Base-by-base conservation (phyloP, 2,329 filamentous ascomycete genomes). In the Rhynchosporium secalis region DNA sequence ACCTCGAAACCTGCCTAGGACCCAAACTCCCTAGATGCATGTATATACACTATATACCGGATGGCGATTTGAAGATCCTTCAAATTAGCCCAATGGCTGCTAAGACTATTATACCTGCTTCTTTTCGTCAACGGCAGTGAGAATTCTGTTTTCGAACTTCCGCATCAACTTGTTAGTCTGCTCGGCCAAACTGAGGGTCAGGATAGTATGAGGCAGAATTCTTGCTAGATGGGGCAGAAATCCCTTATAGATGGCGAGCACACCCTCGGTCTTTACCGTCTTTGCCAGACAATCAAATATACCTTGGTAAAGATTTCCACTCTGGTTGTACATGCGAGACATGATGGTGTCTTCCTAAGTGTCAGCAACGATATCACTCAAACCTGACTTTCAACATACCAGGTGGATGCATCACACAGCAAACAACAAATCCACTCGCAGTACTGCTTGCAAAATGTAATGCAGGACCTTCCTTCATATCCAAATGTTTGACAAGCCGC, bases 321-420 rank as follows among this genome's bases (percentile, higher is more conserved):
- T 96, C 76, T 99, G 95, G 80, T 99, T 99, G 82, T 99, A 99
- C 81, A 99, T 88, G 66, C 95, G 89, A 65, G 92, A 95, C 95
- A 99, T 99, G 78, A 99, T 91, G 4, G 95, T 99, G 76, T 99
- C 95, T 84, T 65, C 31, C 26, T 47, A 29, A 26, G 28, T 55
- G 60, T 70, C 54, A 68, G 62, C 38, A 49, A 60, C 61, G 4
- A 61, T 41, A 45, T 36, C 47, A 31, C 38, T 26, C 33, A n/a
- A 43, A n/a, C 10, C 0, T 56, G 20, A 12, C 45, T 1, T 9
- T n/a, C 20, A 46, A 55, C 83, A 74, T 78, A 92, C 89, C 90
- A 73, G 95, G 95, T 59, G 95, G 95, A 73, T 99, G 95, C 95
- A 99, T 99, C 67, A 98, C 88, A 70, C 91, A 91, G 79, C 95